Evolutionary conservation across 352 stramenopile genomes (phyloP).

Genomic region (Aphanomyces invadans): DNA sequence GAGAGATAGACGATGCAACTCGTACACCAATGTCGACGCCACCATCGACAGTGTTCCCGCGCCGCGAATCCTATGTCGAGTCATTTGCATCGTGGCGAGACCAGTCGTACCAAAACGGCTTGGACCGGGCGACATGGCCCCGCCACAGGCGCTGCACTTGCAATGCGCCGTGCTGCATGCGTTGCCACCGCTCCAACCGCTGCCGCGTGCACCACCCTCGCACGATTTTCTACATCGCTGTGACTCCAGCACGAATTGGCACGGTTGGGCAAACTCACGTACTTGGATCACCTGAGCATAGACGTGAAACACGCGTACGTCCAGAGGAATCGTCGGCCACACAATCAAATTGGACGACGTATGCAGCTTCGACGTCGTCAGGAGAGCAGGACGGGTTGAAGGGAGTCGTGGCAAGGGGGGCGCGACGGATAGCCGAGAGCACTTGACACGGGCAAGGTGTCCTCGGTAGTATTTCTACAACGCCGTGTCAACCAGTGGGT

Average conservation of each 20-base stretch:
- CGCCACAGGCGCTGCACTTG: slow-evolving; percentile 28
- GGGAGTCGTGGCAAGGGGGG: background rate
- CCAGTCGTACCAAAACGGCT: background rate
- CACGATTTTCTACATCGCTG: slow-evolving; percentile 28
- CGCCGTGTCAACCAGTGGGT: too few species aligned
- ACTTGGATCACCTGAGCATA: background rate
- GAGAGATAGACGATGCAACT: background rate
- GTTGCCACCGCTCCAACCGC: slow-evolving; percentile 25
- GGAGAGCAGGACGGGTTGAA: background rate
- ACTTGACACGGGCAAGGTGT: background rate
- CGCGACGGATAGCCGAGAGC: background rate
- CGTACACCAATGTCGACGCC: background rate
- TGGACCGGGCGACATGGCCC: background rate
- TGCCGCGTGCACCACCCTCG: slow-evolving; percentile 28
- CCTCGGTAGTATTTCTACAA: slow-evolving; percentile 15
- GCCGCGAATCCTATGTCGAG: slow-evolving; percentile 2
- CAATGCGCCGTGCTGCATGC: slow-evolving; percentile 13
- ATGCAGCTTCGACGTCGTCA: too few species aligned
- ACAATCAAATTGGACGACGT: slow-evolving; percentile 2
- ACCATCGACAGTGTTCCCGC: background rate
- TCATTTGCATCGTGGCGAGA: too few species aligned
- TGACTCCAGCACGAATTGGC: too few species aligned
- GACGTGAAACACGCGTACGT: slow-evolving; percentile 14
- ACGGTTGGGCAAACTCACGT: too few species aligned
- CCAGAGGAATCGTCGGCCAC: slow-evolving; percentile 1